These are phyloP conservation scores for Abelmoschus esculentus DNA, from an alignment of 345 rosid species.

Conservation along the genomic window DNA sequence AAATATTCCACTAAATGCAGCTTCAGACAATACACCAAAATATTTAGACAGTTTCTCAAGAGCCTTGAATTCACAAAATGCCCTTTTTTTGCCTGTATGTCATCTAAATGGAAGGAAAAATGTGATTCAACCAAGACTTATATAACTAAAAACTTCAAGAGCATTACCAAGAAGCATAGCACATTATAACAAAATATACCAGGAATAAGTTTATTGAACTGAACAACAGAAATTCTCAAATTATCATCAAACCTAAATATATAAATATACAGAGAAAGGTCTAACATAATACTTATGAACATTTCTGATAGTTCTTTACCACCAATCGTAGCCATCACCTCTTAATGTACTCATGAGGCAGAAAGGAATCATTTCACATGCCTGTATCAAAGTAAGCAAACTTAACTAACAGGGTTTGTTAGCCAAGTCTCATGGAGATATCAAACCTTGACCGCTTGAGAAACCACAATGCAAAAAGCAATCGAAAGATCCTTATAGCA, in stretches of 20 bases:
- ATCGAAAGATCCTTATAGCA: neutral
- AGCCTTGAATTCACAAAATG: neutral
- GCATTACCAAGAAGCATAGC: neutral
- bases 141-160: neutral
- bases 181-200: neutral
- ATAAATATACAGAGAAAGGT: neutral
- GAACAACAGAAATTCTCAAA: neutral
- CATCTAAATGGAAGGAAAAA: neutral
- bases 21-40: neutral
- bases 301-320: neutral
- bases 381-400: neutral
- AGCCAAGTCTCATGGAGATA: neutral
- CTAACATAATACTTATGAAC: neutral
- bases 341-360: neutral
- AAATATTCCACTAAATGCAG: neutral
- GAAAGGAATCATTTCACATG: neutral
- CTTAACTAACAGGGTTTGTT: neutral
- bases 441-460: neutral
- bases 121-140: neutral
- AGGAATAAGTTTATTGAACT: neutral
- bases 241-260: neutral
- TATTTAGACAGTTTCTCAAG: neutral
- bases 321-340: neutral
- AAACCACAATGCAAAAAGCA: neutral
- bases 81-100: too few relatives aligned